Percentiles rank a stretch among this genome's conserved stretches.
Conservation (phyloP, 2,329 filamentous ascomycete species). For the Diplodia corticola region DNA sequence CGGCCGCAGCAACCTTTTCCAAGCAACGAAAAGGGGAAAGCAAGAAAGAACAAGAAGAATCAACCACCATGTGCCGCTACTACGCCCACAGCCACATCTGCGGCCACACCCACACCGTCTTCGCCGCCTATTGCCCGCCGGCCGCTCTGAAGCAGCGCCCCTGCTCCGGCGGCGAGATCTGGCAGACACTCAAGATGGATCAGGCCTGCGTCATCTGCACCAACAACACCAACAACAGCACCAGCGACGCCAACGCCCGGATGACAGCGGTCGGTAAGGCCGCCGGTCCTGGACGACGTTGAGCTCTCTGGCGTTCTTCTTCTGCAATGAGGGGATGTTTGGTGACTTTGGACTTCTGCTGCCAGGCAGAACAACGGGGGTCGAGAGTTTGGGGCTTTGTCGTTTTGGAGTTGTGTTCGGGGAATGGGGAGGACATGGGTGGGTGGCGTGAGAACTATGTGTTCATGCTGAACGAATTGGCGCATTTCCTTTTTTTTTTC, state of each 20-base stretch:
- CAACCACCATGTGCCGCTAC: constrained; percentile 47
- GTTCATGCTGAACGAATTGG: no score
- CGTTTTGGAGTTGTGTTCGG: no score
- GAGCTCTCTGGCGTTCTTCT: neutral
- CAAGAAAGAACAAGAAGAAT: neutral
- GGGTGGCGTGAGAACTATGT: no score
- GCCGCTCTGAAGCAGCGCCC: constrained; percentile 36
- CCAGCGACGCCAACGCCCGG: neutral
- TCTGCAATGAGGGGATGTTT: no score
- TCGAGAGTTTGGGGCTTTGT: no score
- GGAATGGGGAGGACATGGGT: no score
- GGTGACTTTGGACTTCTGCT: no score
- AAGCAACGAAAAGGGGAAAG: neutral
- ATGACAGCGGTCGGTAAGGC: neutral
- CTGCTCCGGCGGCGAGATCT: constrained; percentile 36
- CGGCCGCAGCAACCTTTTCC: no score
- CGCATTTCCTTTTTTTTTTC: no score
- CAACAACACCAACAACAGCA: constrained; percentile 1
- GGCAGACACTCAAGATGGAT: constrained; percentile 40
- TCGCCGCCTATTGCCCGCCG: constrained; percentile 36
- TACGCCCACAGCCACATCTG: constrained; percentile 50
- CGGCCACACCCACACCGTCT: constrained; percentile 46
- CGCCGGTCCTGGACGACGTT: neutral
- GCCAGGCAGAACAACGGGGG: no score
- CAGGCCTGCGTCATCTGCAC: constrained; percentile 32